Evolutionary conservation across 495 filamentous ascomycete species (phyloP).

Genomic region (Talaromyces nanjingensis): DNA sequence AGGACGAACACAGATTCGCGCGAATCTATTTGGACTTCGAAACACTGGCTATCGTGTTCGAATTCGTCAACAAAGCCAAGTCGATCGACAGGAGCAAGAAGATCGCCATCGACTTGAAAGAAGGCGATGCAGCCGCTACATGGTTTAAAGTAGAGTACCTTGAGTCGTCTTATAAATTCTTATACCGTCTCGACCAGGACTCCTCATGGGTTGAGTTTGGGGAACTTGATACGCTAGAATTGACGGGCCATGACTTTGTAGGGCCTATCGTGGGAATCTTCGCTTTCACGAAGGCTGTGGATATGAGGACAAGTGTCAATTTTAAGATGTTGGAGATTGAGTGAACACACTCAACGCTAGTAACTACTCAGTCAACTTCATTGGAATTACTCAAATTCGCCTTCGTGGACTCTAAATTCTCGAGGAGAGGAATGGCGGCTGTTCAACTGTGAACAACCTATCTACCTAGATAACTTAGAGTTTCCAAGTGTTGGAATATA

Average conservation of each 20-base stretch:
- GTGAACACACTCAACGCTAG: neutral
- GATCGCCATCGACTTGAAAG: neutral
- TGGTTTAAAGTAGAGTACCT: neutral
- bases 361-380: too few species aligned
- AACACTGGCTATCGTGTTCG: slow-evolving; percentile 2
- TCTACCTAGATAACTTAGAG: too few species aligned
- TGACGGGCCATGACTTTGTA: slow-evolving; percentile 17
- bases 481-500: too few species aligned
- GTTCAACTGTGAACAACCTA: too few species aligned
- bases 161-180: neutral
- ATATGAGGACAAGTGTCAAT: neutral
- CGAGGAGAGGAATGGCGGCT: too few species aligned
- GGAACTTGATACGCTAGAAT: slow-evolving; percentile 11
- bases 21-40: slow-evolving; percentile 7
- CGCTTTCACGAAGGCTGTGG: slow-evolving; percentile 5
- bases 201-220: slow-evolving; percentile 4
- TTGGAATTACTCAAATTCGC: too few species aligned
- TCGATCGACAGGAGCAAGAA: neutral
- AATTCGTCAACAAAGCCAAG: slow-evolving; percentile 7
- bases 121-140: neutral
- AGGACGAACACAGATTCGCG: slow-evolving; percentile 13
- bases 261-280: slow-evolving; percentile 17
- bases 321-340: neutral
- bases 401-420: too few species aligned
- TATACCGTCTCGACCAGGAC: neutral